Evolutionary conservation across 2,329 filamentous ascomycete species (phyloP), one percentile per base, ranked within the genome.

Genomic region (Delphinella strobiligena): DNA sequence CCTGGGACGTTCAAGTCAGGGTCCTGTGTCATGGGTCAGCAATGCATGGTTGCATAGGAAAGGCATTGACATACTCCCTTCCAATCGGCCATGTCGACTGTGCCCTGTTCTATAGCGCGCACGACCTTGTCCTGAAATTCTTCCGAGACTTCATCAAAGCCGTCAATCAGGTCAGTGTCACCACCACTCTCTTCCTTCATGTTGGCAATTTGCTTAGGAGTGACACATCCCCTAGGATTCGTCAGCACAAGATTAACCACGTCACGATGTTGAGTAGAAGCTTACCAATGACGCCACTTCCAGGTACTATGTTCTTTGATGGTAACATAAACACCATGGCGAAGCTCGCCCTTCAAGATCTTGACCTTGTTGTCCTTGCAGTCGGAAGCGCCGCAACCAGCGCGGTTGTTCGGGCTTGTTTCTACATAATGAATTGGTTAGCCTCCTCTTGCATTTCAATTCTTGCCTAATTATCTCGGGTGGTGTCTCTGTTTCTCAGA

Each of bases 201-300:
- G 47, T 83, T 79, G 41, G 66, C 53, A 43, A 95, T 64, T 52
- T 85, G 75, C 40, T 71, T 68, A 16, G 87, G 87, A 12, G 86
- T 93, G 27, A 88, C 75, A 52, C 89, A 96, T 19, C 89, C 88
- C 88, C 88, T 93, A 37, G 16, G 3, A 19, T n/a, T 31, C 24
- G 45, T 47, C 12, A 45, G 34, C 12, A 2, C 29, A 3, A 11
- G 14, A 27, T 27, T 27, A 12, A 12, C 12, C 22, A 27, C 12
- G 7, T 7, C 12, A 12, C 22, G 12, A 27, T 27, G 5, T 31
- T 14, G n/a, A n/a, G n/a, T n/a, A 39, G 16, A 16, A 31, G 51
- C 72, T 54, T 69, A 93, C 89, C 89, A 95, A 59, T 96, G 89
- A 55, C 80, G 82, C 78, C 82, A 96, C 42, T 66, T 60, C 75